A percentile compares a stretch with the other conserved stretches of the same genome.
phyloP scores from a whole-genome alignment of 805 yeast species.

The Candida ipomoeae region DNA sequence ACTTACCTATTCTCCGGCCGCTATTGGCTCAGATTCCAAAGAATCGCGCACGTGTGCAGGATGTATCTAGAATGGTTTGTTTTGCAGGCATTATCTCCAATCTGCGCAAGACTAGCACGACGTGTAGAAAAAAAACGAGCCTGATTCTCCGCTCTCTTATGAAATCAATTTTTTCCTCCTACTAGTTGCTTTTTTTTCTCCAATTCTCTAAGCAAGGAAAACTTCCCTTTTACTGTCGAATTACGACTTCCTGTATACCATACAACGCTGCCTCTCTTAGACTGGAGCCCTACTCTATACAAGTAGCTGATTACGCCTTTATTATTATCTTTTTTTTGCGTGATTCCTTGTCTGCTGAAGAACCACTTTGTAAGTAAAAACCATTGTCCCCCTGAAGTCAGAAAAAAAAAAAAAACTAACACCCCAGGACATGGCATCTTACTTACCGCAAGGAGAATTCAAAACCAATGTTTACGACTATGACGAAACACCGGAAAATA shows the following conservation, averaged over 20 bases:
- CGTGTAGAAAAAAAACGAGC: constrained; percentile 1
- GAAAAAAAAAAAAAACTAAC: not conserved
- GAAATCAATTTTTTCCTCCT: not conserved
- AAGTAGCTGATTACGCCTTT: constrained; percentile 1
- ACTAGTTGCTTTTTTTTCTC: not conserved
- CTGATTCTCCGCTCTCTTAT: constrained; percentile 2
- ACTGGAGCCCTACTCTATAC: not conserved
- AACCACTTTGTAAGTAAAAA: constrained; percentile 1
- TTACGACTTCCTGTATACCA: not conserved
- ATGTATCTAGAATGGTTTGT: not conserved
- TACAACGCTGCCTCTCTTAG: not conserved
- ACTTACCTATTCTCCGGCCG: not conserved
- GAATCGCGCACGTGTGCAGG: not conserved
- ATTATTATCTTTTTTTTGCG: not conserved
- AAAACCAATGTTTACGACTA: constrained; percentile 51
- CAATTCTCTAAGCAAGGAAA: not conserved
- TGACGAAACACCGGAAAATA: constrained; percentile 73
- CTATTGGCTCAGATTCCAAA: not conserved
- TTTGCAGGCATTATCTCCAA: constrained; percentile 3
- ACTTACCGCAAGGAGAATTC: constrained; percentile 38
- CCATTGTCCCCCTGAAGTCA: not conserved
- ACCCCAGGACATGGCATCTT: constrained; percentile 20
- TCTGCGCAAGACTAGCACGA: constrained; percentile 2
- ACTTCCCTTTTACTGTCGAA: not conserved
- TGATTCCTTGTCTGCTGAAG: constrained; percentile 1